Evolutionary conservation across 306 rosid genomes (phyloP), one percentile per base, ranked within the genome.

Genomic region (Mimosa bimucronata): DNA sequence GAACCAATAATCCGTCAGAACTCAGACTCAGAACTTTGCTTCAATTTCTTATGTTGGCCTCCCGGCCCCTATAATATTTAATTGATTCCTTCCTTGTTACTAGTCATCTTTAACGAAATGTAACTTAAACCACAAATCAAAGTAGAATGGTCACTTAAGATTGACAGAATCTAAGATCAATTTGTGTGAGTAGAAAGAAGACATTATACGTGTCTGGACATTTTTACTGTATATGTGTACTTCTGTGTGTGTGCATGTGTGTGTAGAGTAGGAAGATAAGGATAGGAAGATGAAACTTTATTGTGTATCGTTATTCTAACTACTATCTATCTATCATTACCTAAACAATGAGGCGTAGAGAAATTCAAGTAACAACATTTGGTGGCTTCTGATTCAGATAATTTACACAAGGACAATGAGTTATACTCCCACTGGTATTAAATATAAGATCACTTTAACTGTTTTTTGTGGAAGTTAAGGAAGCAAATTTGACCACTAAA

Each of bases 121-220:
- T 62, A 62, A 62, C 53, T 46, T 46, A 46, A 58, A 44, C 7
- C 23, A 7, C 16, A 40, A 38, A 67, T 61, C 28, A n/a, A 61
- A 14, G 48, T 38, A 34, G 16, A 64, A 18, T 34, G 46, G 8
- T 45, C 13, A 65, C 79, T 76, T 16, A 48, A 70, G 81, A 42
- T 55, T 55, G 64, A 23, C 64, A 57, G 15, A 55, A n/a, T 19
- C 6, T 16, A 16, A 78, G 41, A 37, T 28, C 6, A 7, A 42
- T 42, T 64, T 77, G 73, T 65, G 87, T 84, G 91, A 85, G 40
- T 57, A 66, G 71, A 81, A 77, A 87, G 52, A 77, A 62, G 83
- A 82, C 91, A 83, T 89, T 6, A 2, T 53, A 77, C 78, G 76
- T 83, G 50, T 85, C 50, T 77, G 25, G 44, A 52, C 44, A 15